Conservation (phyloP, 495 filamentous ascomycete species). For the Penicillium flavigenum region DNA sequence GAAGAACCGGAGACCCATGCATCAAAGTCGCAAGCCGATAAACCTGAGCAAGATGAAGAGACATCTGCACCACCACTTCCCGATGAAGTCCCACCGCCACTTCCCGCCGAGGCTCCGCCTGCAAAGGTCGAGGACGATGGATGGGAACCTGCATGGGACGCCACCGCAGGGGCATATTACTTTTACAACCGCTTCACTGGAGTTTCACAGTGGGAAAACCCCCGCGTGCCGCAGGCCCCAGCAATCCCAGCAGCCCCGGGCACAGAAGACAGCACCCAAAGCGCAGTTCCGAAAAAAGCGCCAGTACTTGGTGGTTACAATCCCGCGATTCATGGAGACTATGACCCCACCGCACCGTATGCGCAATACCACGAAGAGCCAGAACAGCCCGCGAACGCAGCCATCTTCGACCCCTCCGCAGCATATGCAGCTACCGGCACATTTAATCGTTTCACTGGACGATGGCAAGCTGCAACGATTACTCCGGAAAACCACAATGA, state of each 20-base stretch:
- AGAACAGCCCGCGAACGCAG: constrained; percentile 26
- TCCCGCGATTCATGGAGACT: constrained; percentile 91
- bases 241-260: constrained; percentile 25
- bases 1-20: constrained; percentile 20
- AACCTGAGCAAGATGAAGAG: constrained; percentile 23
- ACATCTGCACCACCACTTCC: constrained; percentile 50
- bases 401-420: constrained; percentile 32
- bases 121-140: constrained; percentile 67
- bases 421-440: constrained; percentile 65
- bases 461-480: constrained; percentile 65
- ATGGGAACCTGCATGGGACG: constrained; percentile 85
- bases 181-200: constrained; percentile 85
- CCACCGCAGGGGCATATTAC: constrained; percentile 68
- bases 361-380: constrained; percentile 57
- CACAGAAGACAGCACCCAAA: constrained; percentile 24
- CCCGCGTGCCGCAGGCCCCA: constrained; percentile 61
- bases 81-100: constrained; percentile 49
- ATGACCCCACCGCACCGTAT: constrained; percentile 91
- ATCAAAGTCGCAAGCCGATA: constrained; percentile 14
- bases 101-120: constrained; percentile 55
- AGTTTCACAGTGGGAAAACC: constrained; percentile 84
- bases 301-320: constrained; percentile 74
- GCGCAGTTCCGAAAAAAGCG: constrained; percentile 19
- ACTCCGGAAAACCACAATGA: constrained; percentile 79
- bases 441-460: constrained; percentile 93